Base-by-base conservation (phyloP, 2,329 filamentous ascomycete species). In the Fusarium torreyae region DNA sequence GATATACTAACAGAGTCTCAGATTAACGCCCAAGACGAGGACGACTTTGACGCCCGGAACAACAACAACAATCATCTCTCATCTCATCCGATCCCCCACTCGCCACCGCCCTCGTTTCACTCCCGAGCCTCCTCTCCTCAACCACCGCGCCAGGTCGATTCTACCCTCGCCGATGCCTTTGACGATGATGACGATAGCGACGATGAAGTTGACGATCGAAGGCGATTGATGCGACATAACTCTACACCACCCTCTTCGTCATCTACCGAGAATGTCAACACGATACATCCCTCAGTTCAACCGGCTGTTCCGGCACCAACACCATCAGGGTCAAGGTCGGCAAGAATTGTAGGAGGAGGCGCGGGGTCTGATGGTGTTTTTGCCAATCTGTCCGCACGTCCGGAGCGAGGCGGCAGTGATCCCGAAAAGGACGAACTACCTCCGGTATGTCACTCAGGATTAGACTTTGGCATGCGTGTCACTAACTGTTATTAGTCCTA, bases 361-460 rank as follows among this genome's bases (percentile, higher is more conserved):
- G 88, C 90, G n/a, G 90, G 92, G 56, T 94, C 93, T 50, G 96
- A 98, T 80, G 96, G 96, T 65, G 96, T 99, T 26, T 99, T 97
- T 82, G 96, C 95, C 56, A 99, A 99, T 78, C 81, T 99, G 71
- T 94, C 89, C 71, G 96, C 96, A 15, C 95, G 97, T 78, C 95
- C 95, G 0, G 93, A 97, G 74, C 86, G 89, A 43, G 91, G 90
- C 24, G 90, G 92, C 62, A 92, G 90, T 28, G 91, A 93, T 63
- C 92, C 93, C 67, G 89, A 90, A 71, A 84, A 92, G 61, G 96
- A 99, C 68, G 96, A 99, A 80, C 88, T 93, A 80, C 96, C 96
- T 83, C 96, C 96, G 57, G 94, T 97, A 89, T 71, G 93, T 89
- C 22, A 15, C 38, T 22, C 18, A 53, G 15, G 24, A 22, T 28